phyloP scores from a whole-genome alignment of 2,329 filamentous ascomycete genomes.

The Sporothrix pallida region DNA sequence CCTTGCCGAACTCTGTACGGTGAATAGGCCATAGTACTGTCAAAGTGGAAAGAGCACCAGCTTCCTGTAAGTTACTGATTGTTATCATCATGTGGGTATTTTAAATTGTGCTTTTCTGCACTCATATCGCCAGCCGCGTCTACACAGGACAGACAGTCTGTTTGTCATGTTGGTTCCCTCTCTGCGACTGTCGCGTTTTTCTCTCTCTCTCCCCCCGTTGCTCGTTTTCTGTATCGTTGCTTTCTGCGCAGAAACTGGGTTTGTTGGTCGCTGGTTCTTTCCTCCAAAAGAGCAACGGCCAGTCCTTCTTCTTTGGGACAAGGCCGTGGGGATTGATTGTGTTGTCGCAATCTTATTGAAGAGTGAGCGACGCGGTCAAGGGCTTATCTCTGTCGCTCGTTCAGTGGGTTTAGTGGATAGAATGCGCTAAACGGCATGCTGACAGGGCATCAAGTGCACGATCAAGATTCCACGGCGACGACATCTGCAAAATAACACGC shows the following conservation, averaged over 20 bases:
- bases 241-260: background rate
- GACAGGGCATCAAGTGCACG: background rate
- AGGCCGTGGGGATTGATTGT: slow-evolving; percentile 24
- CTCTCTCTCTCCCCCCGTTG: too few species aligned
- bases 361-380: slow-evolving; percentile 7
- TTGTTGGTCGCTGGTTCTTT: slow-evolving; percentile 5
- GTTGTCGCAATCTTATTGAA: slow-evolving; percentile 22
- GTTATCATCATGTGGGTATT: too few species aligned
- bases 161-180: background rate
- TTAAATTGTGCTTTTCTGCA: too few species aligned
- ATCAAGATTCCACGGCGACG: background rate
- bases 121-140: background rate
- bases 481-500: background rate
- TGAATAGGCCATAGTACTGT: too few species aligned
- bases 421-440: background rate
- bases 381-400: background rate
- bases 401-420: background rate
- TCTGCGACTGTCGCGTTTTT: background rate
- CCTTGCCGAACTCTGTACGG: too few species aligned
- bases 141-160: background rate
- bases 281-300: slow-evolving; percentile 8
- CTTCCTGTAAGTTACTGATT: too few species aligned
- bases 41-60: too few species aligned
- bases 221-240: too few species aligned
- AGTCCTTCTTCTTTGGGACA: slow-evolving; percentile 33